These are phyloP conservation scores for Tolypocladium album DNA, from an alignment of 2,329 filamentous ascomycete species.

Conservation along the genomic window DNA sequence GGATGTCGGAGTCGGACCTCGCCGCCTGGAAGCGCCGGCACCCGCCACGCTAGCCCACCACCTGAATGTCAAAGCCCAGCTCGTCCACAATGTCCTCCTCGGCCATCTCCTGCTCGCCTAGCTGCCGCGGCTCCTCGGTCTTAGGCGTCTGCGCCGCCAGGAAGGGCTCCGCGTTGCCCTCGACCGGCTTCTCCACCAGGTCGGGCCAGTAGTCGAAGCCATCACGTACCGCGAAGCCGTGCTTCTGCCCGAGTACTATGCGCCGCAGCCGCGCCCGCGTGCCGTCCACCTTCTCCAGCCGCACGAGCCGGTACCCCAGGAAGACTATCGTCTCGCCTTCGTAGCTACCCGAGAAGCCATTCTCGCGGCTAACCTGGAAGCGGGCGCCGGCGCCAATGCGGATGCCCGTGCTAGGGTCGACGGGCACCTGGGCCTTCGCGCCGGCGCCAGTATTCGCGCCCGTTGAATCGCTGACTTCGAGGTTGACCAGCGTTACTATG, in stretches of 20 bases:
- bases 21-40: too few relatives aligned
- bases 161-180: constrained; percentile 11
- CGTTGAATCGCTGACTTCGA: constrained; percentile 9
- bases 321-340: constrained; percentile 18
- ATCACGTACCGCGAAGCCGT: constrained; percentile 13
- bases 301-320: constrained; percentile 14
- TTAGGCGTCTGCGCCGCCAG: constrained; percentile 3
- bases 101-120: not conserved
- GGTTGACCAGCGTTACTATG: constrained; percentile 15
- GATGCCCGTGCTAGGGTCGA: constrained; percentile 9
- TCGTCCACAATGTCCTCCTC: not conserved
- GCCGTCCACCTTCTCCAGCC: constrained; percentile 15
- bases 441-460: constrained; percentile 6
- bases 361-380: constrained; percentile 10
- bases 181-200: constrained; percentile 13
- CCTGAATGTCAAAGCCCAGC: not conserved
- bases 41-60: not conserved
- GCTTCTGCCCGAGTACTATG: constrained; percentile 35
- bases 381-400: constrained; percentile 8
- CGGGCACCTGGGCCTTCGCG: constrained; percentile 7
- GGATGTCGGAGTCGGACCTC: too few relatives aligned
- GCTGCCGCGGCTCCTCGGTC: constrained; percentile 1
- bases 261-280: constrained; percentile 14
- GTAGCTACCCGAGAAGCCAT: constrained; percentile 11
- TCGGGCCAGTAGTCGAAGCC: constrained; percentile 15